phyloP scores from a whole-genome alignment of 805 yeast species.

The Torulaspora gathmanii region DNA sequence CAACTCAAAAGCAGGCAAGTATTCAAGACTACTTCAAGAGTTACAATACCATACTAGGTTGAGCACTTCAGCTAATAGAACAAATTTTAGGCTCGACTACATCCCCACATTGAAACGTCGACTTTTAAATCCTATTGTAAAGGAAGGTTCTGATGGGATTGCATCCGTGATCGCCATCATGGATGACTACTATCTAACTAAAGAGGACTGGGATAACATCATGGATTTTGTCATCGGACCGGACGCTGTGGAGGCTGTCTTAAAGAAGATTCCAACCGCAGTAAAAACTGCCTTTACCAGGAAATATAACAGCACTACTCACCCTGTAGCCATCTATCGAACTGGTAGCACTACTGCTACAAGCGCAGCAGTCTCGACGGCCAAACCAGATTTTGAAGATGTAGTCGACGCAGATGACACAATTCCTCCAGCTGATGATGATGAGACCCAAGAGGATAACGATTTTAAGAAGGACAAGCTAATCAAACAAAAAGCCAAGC shows the following conservation, averaged over 20 bases:
- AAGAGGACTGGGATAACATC: slow-evolving; percentile 87
- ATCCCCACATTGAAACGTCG: slow-evolving; percentile 58
- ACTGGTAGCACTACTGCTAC: slow-evolving; percentile 54
- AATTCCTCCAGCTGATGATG: slow-evolving; percentile 29
- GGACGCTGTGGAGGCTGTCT: slow-evolving; percentile 39
- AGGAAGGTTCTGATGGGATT: slow-evolving; percentile 58
- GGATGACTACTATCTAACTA: slow-evolving; percentile 83
- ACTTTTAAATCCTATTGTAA: slow-evolving; percentile 54
- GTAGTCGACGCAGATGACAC: slow-evolving; percentile 36
- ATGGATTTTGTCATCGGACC: slow-evolving; percentile 80
- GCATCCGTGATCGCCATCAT: slow-evolving; percentile 58
- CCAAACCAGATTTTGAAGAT: slow-evolving; percentile 37
- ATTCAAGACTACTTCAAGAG: slow-evolving; percentile 74
- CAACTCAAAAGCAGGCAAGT: slow-evolving; percentile 78
- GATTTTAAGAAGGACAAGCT: slow-evolving; percentile 38
- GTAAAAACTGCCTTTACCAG: slow-evolving; percentile 84
- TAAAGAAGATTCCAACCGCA: slow-evolving; percentile 67
- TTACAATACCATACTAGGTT: slow-evolving; percentile 82
- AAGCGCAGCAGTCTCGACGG: slow-evolving; percentile 14
- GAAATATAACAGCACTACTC: slow-evolving; percentile 66
- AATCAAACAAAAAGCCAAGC: slow-evolving; percentile 32
- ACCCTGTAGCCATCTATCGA: slow-evolving; percentile 80
- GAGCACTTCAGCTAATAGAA: slow-evolving; percentile 68
- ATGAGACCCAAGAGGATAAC: slow-evolving; percentile 28
- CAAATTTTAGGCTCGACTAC: slow-evolving; percentile 71